A percentile compares a stretch with the other conserved stretches of the same genome.
These are phyloP conservation scores for Xylaria longipes DNA, from an alignment of 495 filamentous ascomycete genomes.

Conservation along the genomic window DNA sequence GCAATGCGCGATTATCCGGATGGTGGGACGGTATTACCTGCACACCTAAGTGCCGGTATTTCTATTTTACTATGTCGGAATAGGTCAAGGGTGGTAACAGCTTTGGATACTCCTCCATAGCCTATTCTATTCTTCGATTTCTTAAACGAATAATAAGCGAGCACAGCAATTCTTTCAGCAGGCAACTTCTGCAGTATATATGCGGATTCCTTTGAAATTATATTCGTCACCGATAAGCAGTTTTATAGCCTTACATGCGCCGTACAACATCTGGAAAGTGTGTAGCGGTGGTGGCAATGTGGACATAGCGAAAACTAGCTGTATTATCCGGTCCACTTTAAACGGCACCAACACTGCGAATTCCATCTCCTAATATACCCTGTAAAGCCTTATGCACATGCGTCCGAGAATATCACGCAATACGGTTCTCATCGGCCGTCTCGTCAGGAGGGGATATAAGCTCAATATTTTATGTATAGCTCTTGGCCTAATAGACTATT, in stretches of 20 bases:
- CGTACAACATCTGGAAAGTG: not conserved
- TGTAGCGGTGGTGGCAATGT: not conserved
- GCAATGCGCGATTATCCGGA: constrained; percentile 23
- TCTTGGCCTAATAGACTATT: not conserved
- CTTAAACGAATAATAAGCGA: not conserved
- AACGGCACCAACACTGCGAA: not conserved
- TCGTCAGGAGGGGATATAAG: not conserved
- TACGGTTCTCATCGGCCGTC: not conserved
- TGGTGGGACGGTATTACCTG: not conserved
- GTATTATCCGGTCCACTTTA: not conserved
- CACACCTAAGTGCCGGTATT: constrained; percentile 12
- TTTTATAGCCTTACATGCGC: not conserved
- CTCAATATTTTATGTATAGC: not conserved
- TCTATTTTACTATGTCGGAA: not conserved
- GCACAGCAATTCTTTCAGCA: not conserved
- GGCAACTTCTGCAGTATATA: not conserved
- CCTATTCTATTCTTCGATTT: not conserved
- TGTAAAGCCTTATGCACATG: not conserved
- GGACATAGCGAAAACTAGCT: not conserved
- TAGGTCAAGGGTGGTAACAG: not conserved
- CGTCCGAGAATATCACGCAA: not conserved
- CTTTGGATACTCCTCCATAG: not conserved
- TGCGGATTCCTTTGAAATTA: not conserved
- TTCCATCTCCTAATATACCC: not conserved
- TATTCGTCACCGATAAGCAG: not conserved